Base-by-base conservation (phyloP, 2,329 filamentous ascomycete genomes). In the Fusarium domesticum region DNA sequence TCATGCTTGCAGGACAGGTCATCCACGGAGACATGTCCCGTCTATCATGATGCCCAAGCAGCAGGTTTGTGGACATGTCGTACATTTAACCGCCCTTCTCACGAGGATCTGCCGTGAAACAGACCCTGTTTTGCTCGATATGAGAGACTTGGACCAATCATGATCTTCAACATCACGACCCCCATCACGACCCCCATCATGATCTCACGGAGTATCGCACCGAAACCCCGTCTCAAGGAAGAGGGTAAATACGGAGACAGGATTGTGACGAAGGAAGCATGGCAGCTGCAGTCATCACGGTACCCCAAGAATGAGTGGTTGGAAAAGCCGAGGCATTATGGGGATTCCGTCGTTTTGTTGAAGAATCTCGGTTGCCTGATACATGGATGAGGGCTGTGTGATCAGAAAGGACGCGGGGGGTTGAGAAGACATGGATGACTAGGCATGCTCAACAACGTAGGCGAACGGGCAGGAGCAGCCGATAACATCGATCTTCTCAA, bases 31-130 rank as follows among this genome's bases (percentile, higher is more conserved):
- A 44, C 31, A 43, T 39, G 31, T 35, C 23, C 38, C 39, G 18
- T 53, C 51, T 28, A 28, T 53, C 52, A 56, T 55, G 52, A 55
- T 55, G 41, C 35, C 38, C 50, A 42, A 56, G 30, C 35, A 47
- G 35, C 39, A 18, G 17, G 39, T 37, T 20, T 46, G 45, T 49
- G 45, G 42, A 45, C 45, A 54, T 33, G 43, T 23, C 47, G 50
- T 46, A 53, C 46, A 30, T 45, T 35, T 32, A 34, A 15, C 37
- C 35, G 35, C 41, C 35, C 42, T 15, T 34, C 36, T 37, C 11
- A 35, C 51, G 45, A 17, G 5, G 43, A 38, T 57, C 37, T 53
- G 15, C 53, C 54, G 43, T 2, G 0, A 0, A 2, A 6, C 38
- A 18, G 6, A 12, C 10, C 38, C 42, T 28, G 34, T 20, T 34